Base-by-base conservation (phyloP, 2,329 filamentous ascomycete genomes). In the Epichloe gansuensis region DNA sequence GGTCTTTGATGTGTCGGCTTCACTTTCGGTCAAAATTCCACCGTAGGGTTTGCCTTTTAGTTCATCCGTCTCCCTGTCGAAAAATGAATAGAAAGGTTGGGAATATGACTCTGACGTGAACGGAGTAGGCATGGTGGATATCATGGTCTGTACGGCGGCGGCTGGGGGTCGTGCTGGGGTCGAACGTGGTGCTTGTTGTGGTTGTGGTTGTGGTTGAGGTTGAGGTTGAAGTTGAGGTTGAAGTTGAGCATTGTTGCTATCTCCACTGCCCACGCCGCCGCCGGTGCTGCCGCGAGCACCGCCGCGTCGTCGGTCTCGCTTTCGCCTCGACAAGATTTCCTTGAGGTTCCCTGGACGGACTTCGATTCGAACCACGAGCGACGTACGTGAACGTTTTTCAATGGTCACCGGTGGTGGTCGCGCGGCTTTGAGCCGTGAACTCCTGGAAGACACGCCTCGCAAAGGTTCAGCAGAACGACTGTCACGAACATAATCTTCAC, bases 11-110 rank as follows among this genome's bases (percentile, higher is more conserved):
- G 93, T 98, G 62, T 97, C 91, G 1, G 90, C 90, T 65, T 98
- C 91, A 0, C 77, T 75, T 66, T 97, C 91, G 0, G 80, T 87
- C 31, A 98, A 74, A 49, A 98, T 95, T 1, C 93, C 93, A 31
- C 93, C 93, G 58, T 97, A 98, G 0, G 93, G 93, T 64, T 95
- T 97, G 48, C 86, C 86, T 65, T 94, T 95, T 40, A 82, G 73
- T 61, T 97, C 90, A 54, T 96, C 90, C 17, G 82, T 82, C 59
- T 96, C 91, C 58, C 87, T 87, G 59, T 96, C 91, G 55, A 86
- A 85, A 57, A 96, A 90, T 0, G 87, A 87, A 60, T 91, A 91
- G 63, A 94, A 91, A 1, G 87, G 86, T 55, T 89, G 85, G 1
- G 81, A 81, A 62, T 87, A 90, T 42, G 68, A 70, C 60, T 80